Evolutionary conservation across 305 asterid species (phyloP).

Genomic region (Petunia hybrid): DNA sequence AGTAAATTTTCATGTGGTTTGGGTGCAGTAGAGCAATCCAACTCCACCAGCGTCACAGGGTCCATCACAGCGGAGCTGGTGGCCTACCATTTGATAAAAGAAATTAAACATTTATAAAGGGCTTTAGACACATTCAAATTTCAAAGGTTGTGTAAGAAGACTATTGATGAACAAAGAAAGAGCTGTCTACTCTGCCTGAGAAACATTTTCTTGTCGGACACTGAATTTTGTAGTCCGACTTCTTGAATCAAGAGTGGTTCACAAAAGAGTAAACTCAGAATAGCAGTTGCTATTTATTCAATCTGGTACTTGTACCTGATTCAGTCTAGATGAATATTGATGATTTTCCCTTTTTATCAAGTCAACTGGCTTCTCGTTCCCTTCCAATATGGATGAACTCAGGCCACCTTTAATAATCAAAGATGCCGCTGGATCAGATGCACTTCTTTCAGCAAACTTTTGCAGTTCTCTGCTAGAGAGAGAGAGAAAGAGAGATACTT

Average conservation of each 20-base stretch:
- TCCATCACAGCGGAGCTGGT: slow-evolving; percentile 43
- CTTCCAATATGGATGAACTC: slow-evolving; percentile 44
- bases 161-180: not conserved
- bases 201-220: not conserved
- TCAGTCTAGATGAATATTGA: slow-evolving; percentile 41
- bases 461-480: slow-evolving; percentile 60
- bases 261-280: not conserved
- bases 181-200: not conserved
- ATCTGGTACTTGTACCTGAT: slow-evolving; percentile 48
- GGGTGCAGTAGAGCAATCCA: slow-evolving; percentile 35
- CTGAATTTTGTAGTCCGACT: not conserved
- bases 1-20: slow-evolving; percentile 54
- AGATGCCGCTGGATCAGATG: slow-evolving; percentile 45
- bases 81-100: slow-evolving; percentile 48
- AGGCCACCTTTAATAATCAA: slow-evolving; percentile 45
- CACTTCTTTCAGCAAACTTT: slow-evolving; percentile 53
- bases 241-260: not conserved
- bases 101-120: not conserved
- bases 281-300: slow-evolving; percentile 8
- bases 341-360: slow-evolving; percentile 45
- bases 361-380: slow-evolving; percentile 46
- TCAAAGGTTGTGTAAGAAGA: not conserved
- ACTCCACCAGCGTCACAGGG: slow-evolving; percentile 38
- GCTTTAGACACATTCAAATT: not conserved
- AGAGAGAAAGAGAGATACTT: slow-evolving; percentile 39